Evolutionary conservation across 2,329 filamentous ascomycete genomes (phyloP), one percentile per base, ranked within the genome.

Genomic region (Diaporthe amygdali): DNA sequence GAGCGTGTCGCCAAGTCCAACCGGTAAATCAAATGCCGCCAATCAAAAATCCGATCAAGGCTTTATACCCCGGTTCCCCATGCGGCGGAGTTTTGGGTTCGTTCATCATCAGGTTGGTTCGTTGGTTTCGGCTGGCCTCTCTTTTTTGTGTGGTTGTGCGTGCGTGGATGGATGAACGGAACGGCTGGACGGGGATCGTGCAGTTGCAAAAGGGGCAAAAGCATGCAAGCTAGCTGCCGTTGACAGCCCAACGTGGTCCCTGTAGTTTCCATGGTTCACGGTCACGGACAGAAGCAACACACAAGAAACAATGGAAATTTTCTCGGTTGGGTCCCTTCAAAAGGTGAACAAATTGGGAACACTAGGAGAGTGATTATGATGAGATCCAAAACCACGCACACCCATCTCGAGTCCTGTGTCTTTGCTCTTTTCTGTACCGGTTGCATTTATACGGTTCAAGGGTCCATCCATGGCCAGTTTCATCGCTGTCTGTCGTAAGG

Each of bases 1-100:
- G 96, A 99, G 93, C 96, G 96, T 96, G 96, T 99, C 82, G 96
- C 96, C 89, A 99, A 99, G 94, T 94, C 91, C 92, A 99, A 99
- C 93, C 94, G 96, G 93, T 99, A 98, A 95, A 95, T 76, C 14
- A 22, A 61, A 61, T n/a, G 9, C 20, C 27, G 25, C 59, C 59
- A 59, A 25, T 59, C 59, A 64, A 64, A 25, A 37, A 47, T 27
- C 59, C 59, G 22, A 37, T 44, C 59, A 44, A 64, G 59, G 72
- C 69, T 47, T 71, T 71, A 67, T 68, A 63, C 54, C 63, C 51
- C 64, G 39, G 56, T 72, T 63, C 54, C 34, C 44, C 54, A 27
- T 41, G 41, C 70, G 66, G 68, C 54, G 71, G 71, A 70, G 69
- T 72, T 71, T 46, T 72, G 71, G 72, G 77, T 76, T 80, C 79